Conservation (phyloP, 148 eudicot genomes). For the Rhododendron vialii region DNA sequence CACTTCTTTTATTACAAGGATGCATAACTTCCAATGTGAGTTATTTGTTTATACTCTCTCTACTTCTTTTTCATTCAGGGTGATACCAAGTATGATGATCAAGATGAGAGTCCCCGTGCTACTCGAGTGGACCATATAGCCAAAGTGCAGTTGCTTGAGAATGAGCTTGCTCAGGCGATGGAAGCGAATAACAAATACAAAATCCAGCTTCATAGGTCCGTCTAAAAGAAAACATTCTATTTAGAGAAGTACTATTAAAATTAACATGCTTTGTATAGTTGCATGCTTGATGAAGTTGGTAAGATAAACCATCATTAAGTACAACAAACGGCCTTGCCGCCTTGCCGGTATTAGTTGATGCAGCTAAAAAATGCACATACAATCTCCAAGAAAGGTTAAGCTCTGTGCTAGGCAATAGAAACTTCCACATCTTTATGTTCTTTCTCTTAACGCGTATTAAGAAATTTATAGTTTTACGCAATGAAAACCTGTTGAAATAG, state of each 20-base stretch:
- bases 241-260: neutral
- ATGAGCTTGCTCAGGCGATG: conserved; percentile 61
- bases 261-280: neutral
- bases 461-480: neutral
- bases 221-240: neutral
- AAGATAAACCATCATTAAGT: neutral
- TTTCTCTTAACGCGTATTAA: neutral
- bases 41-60: neutral
- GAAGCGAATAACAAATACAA: conserved; percentile 62
- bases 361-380: neutral
- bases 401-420: neutral
- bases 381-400: neutral
- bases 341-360: neutral
- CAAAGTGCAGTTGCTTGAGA: conserved; percentile 51
- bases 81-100: conserved; percentile 8
- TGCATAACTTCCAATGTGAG: neutral
- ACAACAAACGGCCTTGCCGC: neutral
- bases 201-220: conserved; percentile 62
- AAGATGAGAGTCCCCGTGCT: conserved; percentile 17
- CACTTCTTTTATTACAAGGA: neutral
- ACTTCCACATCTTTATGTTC: neutral
- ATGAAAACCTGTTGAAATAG: neutral
- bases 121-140: conserved; percentile 27
- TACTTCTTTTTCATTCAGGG: conserved; percentile 15
- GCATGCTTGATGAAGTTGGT: neutral